Evolutionary conservation across 805 yeast genomes (phyloP), one percentile per base, ranked within the genome.

Genomic region (Teunomyces kruisii): DNA sequence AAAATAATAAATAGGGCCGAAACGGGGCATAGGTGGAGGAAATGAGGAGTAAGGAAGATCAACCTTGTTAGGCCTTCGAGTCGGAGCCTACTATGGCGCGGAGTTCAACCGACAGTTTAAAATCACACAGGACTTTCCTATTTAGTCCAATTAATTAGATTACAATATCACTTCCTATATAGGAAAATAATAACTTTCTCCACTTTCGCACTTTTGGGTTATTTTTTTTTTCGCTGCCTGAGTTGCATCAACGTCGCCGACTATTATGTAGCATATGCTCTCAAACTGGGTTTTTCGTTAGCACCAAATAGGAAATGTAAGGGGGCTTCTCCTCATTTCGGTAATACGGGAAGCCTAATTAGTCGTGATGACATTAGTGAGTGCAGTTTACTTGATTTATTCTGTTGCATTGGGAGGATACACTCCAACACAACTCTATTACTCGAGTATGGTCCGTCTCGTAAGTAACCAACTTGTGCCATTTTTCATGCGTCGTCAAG

Each of bases 101-200:
- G 38, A 24, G 15, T 35, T 32, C 26, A 13, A 13, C 17, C 16
- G 26, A 22, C 22, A 26, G 27, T 35, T 35, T 24, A 8, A 35
- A 7, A 17, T 24, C 26, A n/a, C 15, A 14, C n/a, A 35, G 16
- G 13, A 17, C 38, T 35, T 35, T 19, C 38, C 38, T 22, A 19
- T 9, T 35, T 35, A 35, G 38, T 35, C 38, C n/a, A 35, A 35
- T 35, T 35, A 22, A 33, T 35, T 35, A 35, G 38, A 22, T 35
- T 35, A 35, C 38, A 35, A 35, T 35, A 19, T 35, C 28, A 35
- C 38, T 35, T 35, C 38, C 38, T 35, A 13, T 35, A 22, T 35
- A 35, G 38, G 38, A 35, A 35, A 35, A 35, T 35, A 32, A 32
- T 32, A 22, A 3, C 8, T 35, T 35, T 35, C 38, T 35, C 38